Percentiles rank a stretch among this genome's conserved stretches.
These are phyloP conservation scores for Bertia moriformis DNA, from an alignment of 2,329 filamentous ascomycete genomes.

Conservation along the genomic window DNA sequence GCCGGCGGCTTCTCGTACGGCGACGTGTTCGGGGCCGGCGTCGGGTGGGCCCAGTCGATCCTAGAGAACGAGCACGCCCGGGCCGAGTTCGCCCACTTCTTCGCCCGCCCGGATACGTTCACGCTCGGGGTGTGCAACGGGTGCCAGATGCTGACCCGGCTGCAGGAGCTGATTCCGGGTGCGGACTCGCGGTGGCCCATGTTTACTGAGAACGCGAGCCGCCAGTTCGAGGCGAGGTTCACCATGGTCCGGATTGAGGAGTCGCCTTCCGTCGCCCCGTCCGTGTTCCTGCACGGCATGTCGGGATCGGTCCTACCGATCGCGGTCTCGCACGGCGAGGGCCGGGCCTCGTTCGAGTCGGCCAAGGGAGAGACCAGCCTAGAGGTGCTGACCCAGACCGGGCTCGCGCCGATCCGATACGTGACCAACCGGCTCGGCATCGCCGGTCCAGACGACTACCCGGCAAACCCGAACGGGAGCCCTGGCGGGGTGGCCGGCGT, in stretches of 20 bases:
- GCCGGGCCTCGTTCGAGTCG: constrained; percentile 46
- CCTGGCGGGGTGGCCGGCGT: constrained; percentile 56
- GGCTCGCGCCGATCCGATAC: constrained; percentile 48
- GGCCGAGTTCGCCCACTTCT: constrained; percentile 54
- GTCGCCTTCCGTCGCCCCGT: constrained; percentile 21
- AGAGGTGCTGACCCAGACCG: constrained; percentile 32
- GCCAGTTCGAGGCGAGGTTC: constrained; percentile 62
- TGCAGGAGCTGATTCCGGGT: constrained; percentile 56
- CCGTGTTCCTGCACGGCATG: constrained; percentile 62
- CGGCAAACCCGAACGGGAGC: constrained; percentile 60
- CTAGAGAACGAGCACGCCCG: constrained; percentile 45
- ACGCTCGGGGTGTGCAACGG: constrained; percentile 63
- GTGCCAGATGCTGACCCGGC: constrained; percentile 57
- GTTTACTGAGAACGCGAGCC: constrained; percentile 53
- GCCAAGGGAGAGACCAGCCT: constrained; percentile 19
- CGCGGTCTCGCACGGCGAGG: constrained; percentile 60
- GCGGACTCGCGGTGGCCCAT: constrained; percentile 51
- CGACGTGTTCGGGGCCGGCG: constrained; percentile 55
- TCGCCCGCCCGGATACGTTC: constrained; percentile 56
- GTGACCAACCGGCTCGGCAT: constrained; percentile 49
- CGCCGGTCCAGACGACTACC: constrained; percentile 42
- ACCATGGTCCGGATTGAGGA: constrained; percentile 58
- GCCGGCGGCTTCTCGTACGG: constrained; percentile 95
- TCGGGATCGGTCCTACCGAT: constrained; percentile 53
- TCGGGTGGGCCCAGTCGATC: constrained; percentile 62